Percentiles rank a stretch among this genome's conserved stretches.
Conservation (phyloP, 2,329 filamentous ascomycete genomes). For the Xylariaceae sp. region DNA sequence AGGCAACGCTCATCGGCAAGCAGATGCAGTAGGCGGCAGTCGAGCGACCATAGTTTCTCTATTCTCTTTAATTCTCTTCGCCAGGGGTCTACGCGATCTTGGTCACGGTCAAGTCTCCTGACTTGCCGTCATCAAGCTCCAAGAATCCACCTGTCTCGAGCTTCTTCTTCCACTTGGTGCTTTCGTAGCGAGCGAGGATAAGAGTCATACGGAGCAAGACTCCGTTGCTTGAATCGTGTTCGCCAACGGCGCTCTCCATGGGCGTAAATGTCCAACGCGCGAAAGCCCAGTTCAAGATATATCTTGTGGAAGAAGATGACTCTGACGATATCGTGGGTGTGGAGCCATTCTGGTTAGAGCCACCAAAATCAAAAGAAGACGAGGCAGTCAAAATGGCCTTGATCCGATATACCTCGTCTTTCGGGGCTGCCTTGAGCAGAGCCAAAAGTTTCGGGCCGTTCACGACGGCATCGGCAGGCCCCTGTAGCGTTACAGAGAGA, state of each 20-base stretch:
- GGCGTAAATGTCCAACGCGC: constrained; percentile 88
- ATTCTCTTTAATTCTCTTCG: not conserved
- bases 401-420: constrained; percentile 93
- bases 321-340: constrained; percentile 28
- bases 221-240: constrained; percentile 53
- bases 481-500: constrained; percentile 67
- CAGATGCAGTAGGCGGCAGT: not conserved
- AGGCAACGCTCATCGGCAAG: not conserved
- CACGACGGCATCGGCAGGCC: constrained; percentile 37
- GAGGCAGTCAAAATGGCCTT: constrained; percentile 62
- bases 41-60: not conserved
- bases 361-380: constrained; percentile 37
- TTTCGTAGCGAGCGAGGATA: constrained; percentile 67
- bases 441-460: constrained; percentile 58
- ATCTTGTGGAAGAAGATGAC: constrained; percentile 43
- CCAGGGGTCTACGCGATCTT: constrained; percentile 35
- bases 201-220: constrained; percentile 65
- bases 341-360: constrained; percentile 47
- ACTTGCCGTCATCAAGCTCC: constrained; percentile 42
- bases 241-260: constrained; percentile 38
- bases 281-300: constrained; percentile 98
- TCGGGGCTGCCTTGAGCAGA: constrained; percentile 69
- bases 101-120: constrained; percentile 48
- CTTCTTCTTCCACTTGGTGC: constrained; percentile 70
- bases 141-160: constrained; percentile 55